Evolutionary conservation across 345 rosid species (phyloP), one percentile per base, ranked within the genome.

Genomic region (Gossypium herbaceum): DNA sequence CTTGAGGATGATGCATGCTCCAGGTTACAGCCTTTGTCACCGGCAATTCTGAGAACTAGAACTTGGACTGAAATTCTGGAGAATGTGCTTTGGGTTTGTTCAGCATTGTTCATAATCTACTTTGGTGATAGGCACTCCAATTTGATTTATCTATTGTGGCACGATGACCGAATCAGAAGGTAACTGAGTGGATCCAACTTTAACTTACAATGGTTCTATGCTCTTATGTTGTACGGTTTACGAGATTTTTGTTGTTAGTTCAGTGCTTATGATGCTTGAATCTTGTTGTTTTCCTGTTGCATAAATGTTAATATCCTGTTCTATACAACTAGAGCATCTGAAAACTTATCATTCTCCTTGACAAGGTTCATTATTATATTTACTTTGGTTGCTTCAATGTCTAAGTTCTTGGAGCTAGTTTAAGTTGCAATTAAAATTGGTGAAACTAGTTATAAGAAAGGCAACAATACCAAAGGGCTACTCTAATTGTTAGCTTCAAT

Each of bases 1-100:
- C 83, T 90, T 65, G 98, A 94, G 77, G 98, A 94, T 64, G 98
- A 92, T 84, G 97, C 97, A 7, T 90, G 90, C 79, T 94, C 98
- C 12, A 87, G 97, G 81, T 76, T 54, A 1, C 87, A 87, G 9
- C 88, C 88, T 48, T 83, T 85, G 25, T 79, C 91, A 1, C 72
- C 83, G 1, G 67, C 80, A 55, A 80, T 57, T 47, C 86, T 85
- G 10, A 79, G 85, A 58, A 74, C 52, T 74, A 82, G 86, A 78
- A 85, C 91, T 0, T 92, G 97, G 97, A 73, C 81, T 27, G 94
- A 88, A 88, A 73, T 92, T 80, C 24, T 87, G 71, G 98, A 91
- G 88, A 87, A 88, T 78, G 79, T 84, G 64, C 90, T 94, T 76
- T 94, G 98, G 98, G 85, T 91, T 76, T 90, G 87, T 27, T 92